These are phyloP conservation scores for Ophiostoma tasmaniense DNA, from an alignment of 2,329 filamentous ascomycete species.

Conservation along the genomic window DNA sequence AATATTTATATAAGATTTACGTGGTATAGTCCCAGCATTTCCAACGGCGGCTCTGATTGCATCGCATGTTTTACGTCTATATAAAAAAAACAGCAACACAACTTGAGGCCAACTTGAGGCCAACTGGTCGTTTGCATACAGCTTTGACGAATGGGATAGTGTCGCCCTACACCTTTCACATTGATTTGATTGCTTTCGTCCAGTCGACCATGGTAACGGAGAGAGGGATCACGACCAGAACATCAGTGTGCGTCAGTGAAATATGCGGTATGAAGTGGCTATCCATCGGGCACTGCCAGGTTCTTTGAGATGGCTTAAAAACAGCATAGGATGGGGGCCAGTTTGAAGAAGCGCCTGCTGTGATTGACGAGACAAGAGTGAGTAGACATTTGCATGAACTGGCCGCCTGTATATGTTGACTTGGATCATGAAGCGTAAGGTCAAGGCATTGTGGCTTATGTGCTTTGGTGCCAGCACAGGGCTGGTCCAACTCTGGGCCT, in stretches of 20 bases:
- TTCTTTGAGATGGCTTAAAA: not conserved
- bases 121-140: not conserved
- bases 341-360: not conserved
- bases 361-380: not conserved
- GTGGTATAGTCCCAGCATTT: not conserved
- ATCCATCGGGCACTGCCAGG: not conserved
- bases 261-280: not conserved
- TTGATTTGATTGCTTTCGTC: not conserved
- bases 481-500: not conserved
- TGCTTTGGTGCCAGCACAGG: not conserved
- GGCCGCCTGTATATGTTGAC: not conserved
- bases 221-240: not conserved
- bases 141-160: not conserved
- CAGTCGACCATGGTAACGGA: not conserved
- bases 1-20: not conserved
- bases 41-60: not conserved
- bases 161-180: not conserved
- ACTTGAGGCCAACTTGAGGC: conserved; percentile 2
- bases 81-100: not conserved
- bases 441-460: not conserved
- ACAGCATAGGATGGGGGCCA: not conserved
- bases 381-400: not conserved
- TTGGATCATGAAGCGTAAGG: no score
- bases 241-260: not conserved
- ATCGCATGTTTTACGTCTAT: no score